Conservation (phyloP, 2,329 filamentous ascomycete species). For the Daldinia eschscholtzii region DNA sequence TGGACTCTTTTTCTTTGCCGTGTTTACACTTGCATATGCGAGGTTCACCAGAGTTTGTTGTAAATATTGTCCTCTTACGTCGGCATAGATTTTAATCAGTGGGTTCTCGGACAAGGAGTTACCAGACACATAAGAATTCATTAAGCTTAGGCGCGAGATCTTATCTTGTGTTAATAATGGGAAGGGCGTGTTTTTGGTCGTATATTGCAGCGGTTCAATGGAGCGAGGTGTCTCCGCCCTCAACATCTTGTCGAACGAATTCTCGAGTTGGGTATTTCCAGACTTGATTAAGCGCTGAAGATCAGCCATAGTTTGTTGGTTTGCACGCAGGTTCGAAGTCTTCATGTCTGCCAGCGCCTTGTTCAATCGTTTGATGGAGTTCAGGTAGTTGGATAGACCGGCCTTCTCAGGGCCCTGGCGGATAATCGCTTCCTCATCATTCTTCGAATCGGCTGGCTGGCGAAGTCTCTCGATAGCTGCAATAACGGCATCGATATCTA, state of each 20-base stretch:
- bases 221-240: slow-evolving; percentile 80
- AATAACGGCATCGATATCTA: slow-evolving; percentile 87
- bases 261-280: slow-evolving; percentile 86
- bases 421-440: slow-evolving; percentile 91
- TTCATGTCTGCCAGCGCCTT: slow-evolving; percentile 87
- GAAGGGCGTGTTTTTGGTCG: slow-evolving; percentile 90
- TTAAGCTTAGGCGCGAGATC: slow-evolving; percentile 79
- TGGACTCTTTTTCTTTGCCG: slow-evolving; percentile 82
- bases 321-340: slow-evolving; percentile 89
- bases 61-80: slow-evolving; percentile 89
- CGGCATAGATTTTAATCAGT: slow-evolving; percentile 85
- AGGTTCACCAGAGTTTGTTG: slow-evolving; percentile 84
- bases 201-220: slow-evolving; percentile 90
- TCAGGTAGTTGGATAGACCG: slow-evolving; percentile 86
- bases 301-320: slow-evolving; percentile 88
- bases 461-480: slow-evolving; percentile 88
- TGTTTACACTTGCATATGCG: slow-evolving; percentile 86
- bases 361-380: slow-evolving; percentile 88
- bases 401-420: slow-evolving; percentile 86
- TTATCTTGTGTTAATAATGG: slow-evolving; percentile 83
- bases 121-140: slow-evolving; percentile 81
- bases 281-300: slow-evolving; percentile 81
- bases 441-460: slow-evolving; percentile 92
- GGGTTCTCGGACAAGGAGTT: slow-evolving; percentile 73
- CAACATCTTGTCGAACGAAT: slow-evolving; percentile 83